These are phyloP conservation scores for Trichothecium roseum DNA, from an alignment of 2,329 filamentous ascomycete genomes.

Conservation along the genomic window DNA sequence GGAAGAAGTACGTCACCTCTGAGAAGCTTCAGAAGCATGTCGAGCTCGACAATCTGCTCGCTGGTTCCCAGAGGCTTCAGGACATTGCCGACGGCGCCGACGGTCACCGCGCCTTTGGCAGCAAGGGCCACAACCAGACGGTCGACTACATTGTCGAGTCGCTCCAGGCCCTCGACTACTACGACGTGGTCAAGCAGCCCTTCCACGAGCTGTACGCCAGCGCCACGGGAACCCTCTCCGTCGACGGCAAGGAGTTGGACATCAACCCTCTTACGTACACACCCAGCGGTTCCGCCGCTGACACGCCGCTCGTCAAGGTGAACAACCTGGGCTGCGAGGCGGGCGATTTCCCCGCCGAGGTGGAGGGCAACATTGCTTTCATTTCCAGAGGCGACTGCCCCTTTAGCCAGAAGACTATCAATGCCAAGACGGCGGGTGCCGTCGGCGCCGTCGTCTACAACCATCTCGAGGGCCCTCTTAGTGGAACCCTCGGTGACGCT, in stretches of 20 bases:
- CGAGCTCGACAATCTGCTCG: conserved; percentile 28
- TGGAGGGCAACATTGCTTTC: conserved; percentile 47
- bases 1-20: conserved; percentile 23
- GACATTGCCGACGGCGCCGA: conserved; percentile 30
- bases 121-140: conserved; percentile 33
- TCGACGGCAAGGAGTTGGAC: conserved; percentile 16
- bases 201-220: conserved; percentile 28
- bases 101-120: conserved; percentile 32
- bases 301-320: conserved; percentile 31
- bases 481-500: conserved; percentile 45
- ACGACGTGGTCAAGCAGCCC: conserved; percentile 32
- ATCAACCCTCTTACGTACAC: conserved; percentile 34
- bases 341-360: conserved; percentile 40
- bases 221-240: conserved; percentile 17
- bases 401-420: conserved; percentile 46
- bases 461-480: conserved; percentile 38
- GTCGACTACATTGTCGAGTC: conserved; percentile 32
- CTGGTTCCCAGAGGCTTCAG: conserved; percentile 32
- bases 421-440: conserved; percentile 47
- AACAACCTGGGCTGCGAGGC: conserved; percentile 42
- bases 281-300: conserved; percentile 34
- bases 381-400: conserved; percentile 48
- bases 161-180: conserved; percentile 26
- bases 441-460: conserved; percentile 51
- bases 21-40: conserved; percentile 27